Base-by-base conservation (phyloP, 1,139 yeast genomes). In the Debaryomyces nepalensis region DNA sequence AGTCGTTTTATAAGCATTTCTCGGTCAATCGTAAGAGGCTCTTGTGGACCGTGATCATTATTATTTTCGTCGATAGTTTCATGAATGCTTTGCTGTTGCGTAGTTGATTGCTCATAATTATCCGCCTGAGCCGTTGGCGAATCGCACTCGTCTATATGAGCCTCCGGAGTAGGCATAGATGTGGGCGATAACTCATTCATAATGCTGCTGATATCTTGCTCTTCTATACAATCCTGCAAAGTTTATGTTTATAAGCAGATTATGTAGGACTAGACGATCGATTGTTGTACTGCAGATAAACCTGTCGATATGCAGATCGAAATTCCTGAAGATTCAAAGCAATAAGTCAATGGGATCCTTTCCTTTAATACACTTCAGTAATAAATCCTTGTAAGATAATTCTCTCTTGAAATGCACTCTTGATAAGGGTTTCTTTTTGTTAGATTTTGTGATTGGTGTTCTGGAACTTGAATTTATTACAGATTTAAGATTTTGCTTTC, bases 1-100 rank as follows among this genome's bases (percentile, higher is more conserved):
- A 73, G 60, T 41, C 62, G 62, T 22, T 58, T 47, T n/a, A 54
- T 42, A 21, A 64, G 45, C 7, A 42, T 41, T 9, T 54, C 61
- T 27, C 49, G 43, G 16, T 33, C 33, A n/a, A 24, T 20, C 22
- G 22, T 22, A 19, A 29, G n/a, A 11, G 19, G 21, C 8, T 26
- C 33, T 14, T 26, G 20, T 26, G 30, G 11, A 15, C 4, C 12
- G 21, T 27, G 15, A 7, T 27, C 21, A 6, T 21, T 20, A 20
- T 20, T 27, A 29, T 26, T 14, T 5, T 20, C 24, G 7, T 24
- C 11, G 12, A 11, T 24, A 10, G 37, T 6, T 24, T 34, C 30
- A n/a, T 24, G 22, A 24, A 33, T n/a, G 11, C 8, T 16, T 34
- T 16, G 37, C 22, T n/a, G 14, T 15, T 22, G 22, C 16, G 29